A percentile compares a stretch with the other conserved stretches of the same genome.
phyloP scores from a whole-genome alignment of 352 stramenopile genomes.

The Globisporangium radiosum region DNA sequence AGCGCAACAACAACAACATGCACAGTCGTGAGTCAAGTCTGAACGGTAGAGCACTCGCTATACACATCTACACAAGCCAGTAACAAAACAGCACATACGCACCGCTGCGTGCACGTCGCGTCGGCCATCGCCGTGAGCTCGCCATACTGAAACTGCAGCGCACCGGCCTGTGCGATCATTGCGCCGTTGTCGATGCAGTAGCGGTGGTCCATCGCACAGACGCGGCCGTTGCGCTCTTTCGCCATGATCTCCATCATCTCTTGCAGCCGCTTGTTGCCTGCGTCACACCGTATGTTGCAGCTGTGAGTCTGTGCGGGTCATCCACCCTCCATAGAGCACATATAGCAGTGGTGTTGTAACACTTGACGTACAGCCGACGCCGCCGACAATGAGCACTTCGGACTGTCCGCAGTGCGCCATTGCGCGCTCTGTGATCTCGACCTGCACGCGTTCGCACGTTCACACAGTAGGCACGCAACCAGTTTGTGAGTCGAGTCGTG shows the following conservation, averaged over 20 bases:
- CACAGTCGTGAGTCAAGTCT: not conserved
- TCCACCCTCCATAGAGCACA: too few species aligned
- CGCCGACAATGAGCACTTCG: constrained; percentile 98
- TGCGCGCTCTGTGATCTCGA: constrained; percentile 99
- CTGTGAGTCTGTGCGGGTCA: too few species aligned
- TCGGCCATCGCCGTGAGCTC: constrained; percentile 88
- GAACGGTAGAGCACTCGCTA: not conserved
- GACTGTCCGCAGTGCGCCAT: constrained; percentile 97
- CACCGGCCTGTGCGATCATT: constrained; percentile 99
- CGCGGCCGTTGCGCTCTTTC: constrained; percentile 87
- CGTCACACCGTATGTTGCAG: not conserved
- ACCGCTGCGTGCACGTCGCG: constrained; percentile 92
- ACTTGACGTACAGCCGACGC: constrained; percentile 94
- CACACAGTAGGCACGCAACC: too few species aligned
- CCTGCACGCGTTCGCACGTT: constrained; percentile 19
- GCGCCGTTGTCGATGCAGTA: constrained; percentile 99
- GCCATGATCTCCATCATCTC: constrained; percentile 99
- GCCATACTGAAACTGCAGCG: constrained; percentile 96
- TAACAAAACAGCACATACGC: constrained; percentile 6
- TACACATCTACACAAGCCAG: not conserved
- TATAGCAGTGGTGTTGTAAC: too few species aligned
- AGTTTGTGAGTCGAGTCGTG: not conserved
- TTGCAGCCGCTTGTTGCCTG: constrained; percentile 80
- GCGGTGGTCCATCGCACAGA: constrained; percentile 98
- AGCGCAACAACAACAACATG: not conserved